Evolutionary conservation across 2,329 filamentous ascomycete genomes (phyloP).

Genomic region (Aureobasidium sp.): DNA sequence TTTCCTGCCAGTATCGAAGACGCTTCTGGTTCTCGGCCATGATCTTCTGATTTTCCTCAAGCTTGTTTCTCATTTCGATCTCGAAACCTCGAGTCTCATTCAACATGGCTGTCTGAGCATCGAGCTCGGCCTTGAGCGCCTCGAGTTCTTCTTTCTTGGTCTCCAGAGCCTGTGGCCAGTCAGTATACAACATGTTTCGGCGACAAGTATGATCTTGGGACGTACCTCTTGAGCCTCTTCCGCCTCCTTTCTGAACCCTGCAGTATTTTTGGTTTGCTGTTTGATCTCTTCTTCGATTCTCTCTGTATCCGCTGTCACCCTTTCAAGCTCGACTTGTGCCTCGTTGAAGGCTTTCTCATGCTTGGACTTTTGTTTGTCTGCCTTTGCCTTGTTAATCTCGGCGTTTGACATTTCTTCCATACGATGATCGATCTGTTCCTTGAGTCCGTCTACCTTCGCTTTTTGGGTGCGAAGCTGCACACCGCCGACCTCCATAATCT

Average conservation of each 20-base stretch:
- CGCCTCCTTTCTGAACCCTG: constrained; percentile 63
- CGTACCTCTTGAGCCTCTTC: constrained; percentile 68
- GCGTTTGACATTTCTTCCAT: constrained; percentile 77
- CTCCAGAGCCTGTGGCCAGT: constrained; percentile 51
- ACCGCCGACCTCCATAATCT: constrained; percentile 97
- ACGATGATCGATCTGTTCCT: constrained; percentile 74
- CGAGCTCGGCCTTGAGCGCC: constrained; percentile 73
- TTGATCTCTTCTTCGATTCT: constrained; percentile 71
- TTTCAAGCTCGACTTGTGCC: constrained; percentile 70
- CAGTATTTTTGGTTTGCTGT: constrained; percentile 68
- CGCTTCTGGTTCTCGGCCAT: constrained; percentile 80
- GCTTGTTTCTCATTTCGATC: constrained; percentile 97
- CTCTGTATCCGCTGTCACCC: constrained; percentile 65
- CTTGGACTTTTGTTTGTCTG: constrained; percentile 85
- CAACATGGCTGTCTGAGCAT: constrained; percentile 76
- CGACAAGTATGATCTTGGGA: background rate
- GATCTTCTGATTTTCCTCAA: constrained; percentile 91
- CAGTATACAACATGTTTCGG: background rate
- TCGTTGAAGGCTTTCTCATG: constrained; percentile 76
- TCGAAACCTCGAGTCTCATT: constrained; percentile 84
- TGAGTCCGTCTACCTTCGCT: constrained; percentile 80
- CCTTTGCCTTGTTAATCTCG: constrained; percentile 83
- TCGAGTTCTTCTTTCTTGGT: constrained; percentile 75
- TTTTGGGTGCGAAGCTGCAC: constrained; percentile 87
- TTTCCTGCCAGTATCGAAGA: constrained; percentile 80